These are phyloP conservation scores for Epithemia pelagica DNA, from an alignment of 108 stramenopile genomes.

Conservation along the genomic window DNA sequence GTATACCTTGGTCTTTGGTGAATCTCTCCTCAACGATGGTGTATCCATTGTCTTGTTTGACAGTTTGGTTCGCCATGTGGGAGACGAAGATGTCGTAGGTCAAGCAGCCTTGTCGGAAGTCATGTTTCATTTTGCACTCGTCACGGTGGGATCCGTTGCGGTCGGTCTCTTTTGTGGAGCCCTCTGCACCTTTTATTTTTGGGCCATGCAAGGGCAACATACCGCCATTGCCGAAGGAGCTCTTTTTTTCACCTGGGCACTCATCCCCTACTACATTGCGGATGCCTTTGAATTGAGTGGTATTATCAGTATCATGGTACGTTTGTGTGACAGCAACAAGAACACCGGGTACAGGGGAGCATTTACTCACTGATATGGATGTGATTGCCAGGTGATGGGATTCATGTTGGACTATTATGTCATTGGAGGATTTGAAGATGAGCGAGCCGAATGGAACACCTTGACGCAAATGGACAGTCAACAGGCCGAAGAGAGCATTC, in stretches of 20 bases:
- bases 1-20: constrained; percentile 90
- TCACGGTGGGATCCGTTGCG: constrained; percentile 49
- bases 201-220: constrained; percentile 37
- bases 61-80: constrained; percentile 31
- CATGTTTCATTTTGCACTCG: constrained; percentile 22
- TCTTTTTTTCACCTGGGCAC: constrained; percentile 57
- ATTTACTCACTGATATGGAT: no score
- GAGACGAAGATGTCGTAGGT: constrained; percentile 24
- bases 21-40: constrained; percentile 93
- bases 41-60: constrained; percentile 72
- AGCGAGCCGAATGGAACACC: constrained; percentile 26
- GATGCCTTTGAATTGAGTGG: constrained; percentile 54
- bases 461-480: constrained; percentile 17
- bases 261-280: constrained; percentile 72
- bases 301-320: constrained; percentile 50
- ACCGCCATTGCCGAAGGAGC: constrained; percentile 54
- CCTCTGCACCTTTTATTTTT: constrained; percentile 58
- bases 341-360: no score
- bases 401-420: constrained; percentile 67
- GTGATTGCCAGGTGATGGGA: constrained; percentile 36
- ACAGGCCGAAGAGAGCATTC: constrained; percentile 7
- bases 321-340: background rate
- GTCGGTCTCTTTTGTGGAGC: constrained; percentile 55
- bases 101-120: constrained; percentile 6
- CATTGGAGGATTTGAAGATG: constrained; percentile 33